These are phyloP conservation scores for Mrakia gelida DNA, from an alignment of 768 basidiomycete genomes.

Conservation along the genomic window DNA sequence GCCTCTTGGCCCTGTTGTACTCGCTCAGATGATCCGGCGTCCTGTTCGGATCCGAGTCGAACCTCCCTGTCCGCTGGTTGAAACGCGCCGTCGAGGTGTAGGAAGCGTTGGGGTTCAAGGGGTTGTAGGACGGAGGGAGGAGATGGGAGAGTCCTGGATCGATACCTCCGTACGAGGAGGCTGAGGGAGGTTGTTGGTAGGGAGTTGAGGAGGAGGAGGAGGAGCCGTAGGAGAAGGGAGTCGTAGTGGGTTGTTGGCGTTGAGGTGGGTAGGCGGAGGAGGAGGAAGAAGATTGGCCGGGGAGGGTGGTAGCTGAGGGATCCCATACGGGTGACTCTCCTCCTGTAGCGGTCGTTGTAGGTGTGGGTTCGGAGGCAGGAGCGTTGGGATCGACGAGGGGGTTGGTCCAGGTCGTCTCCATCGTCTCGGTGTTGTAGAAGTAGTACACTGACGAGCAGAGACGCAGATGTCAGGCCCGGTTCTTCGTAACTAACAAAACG, in stretches of 20 bases:
- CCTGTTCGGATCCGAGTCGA: constrained; percentile 5
- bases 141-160: constrained; percentile 25
- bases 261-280: neutral
- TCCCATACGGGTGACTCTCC: constrained; percentile 27
- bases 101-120: neutral
- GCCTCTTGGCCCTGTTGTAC: constrained; percentile 7
- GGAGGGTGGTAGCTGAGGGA: constrained; percentile 27
- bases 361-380: neutral
- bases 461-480: neutral
- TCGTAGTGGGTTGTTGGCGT: neutral
- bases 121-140: constrained; percentile 21
- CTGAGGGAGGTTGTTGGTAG: neutral
- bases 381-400: constrained; percentile 22
- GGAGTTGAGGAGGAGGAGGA: neutral
- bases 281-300: constrained; percentile 10
- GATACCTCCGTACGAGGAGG: constrained; percentile 11
- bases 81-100: constrained; percentile 21
- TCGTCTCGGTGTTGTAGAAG: constrained; percentile 19
- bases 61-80: constrained; percentile 25
- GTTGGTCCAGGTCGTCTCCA: constrained; percentile 32
- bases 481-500: neutral
- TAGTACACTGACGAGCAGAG: neutral
- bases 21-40: constrained; percentile 30
- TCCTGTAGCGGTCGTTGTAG: neutral
- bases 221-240: constrained; percentile 6